Conservation (phyloP, 225 moss, liverwort and hornwort species). For the Sphagnum contortum region DNA sequence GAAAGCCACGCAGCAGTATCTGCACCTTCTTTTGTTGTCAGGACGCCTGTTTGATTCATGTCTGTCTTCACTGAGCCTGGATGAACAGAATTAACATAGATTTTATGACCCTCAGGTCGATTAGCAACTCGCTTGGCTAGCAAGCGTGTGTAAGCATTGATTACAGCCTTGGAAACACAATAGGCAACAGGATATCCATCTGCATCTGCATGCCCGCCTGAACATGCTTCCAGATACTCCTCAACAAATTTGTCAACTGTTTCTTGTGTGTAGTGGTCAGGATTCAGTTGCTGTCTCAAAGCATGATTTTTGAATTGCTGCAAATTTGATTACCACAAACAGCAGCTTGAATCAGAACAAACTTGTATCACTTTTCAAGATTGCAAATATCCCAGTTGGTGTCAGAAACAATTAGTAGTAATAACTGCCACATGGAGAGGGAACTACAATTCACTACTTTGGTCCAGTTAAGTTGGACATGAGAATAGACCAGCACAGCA, state of each 20-base stretch:
- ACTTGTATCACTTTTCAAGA: too few relatives aligned
- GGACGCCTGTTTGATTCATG: constrained; percentile 6
- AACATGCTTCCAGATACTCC: constrained; percentile 21
- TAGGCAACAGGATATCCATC: constrained; percentile 17
- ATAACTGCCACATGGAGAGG: too few relatives aligned
- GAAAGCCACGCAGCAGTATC: constrained; percentile 31
- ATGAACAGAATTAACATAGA: constrained; percentile 21
- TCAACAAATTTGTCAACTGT: constrained; percentile 13
- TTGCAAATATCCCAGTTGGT: too few relatives aligned
- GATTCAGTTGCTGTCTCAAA: constrained; percentile 29
- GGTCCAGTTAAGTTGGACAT: too few relatives aligned
- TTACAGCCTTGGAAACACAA: constrained; percentile 18
- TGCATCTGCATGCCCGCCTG: constrained; percentile 28
- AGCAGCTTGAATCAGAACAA: too few relatives aligned
- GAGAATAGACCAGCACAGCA: too few relatives aligned
- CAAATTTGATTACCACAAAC: background rate
- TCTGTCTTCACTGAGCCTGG: constrained; percentile 16
- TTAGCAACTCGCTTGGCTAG: constrained; percentile 11
- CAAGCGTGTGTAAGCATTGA: constrained; percentile 27
- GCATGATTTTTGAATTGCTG: constrained; percentile 22
- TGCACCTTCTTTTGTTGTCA: constrained; percentile 10
- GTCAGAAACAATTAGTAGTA: too few relatives aligned
- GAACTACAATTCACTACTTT: too few relatives aligned
- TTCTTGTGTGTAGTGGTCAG: background rate
- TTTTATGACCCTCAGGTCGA: constrained; percentile 7